Evolutionary conservation across 306 rosid species (phyloP), one percentile per base, ranked within the genome.

Genomic region (Pachyrhizus erosus): DNA sequence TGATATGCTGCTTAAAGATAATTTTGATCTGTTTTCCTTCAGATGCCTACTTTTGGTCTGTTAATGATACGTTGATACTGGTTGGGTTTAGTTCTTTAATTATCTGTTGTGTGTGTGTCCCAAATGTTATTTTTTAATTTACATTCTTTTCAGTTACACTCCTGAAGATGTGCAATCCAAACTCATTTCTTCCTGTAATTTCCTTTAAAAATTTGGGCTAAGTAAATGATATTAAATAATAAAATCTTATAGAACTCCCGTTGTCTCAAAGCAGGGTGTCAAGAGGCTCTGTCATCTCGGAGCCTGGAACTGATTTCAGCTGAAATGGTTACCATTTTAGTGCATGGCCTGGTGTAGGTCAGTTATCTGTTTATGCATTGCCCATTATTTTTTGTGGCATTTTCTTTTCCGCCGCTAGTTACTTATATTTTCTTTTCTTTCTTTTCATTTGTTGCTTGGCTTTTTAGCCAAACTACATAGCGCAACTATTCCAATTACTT

Each of bases 261-360:
- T 94, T 94, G 96, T 94, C 97, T 92, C 92, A 70, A 92, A 92
- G 94, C 98, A 94, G 98, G 98, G 93, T 82, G 94, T 77, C 92
- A 84, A 85, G 97, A 88, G 98, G 94, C 98, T 92, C 94, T 94
- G 90, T 90, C 93, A 89, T 89, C 92, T 87, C 86, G 90, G 94
- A 93, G 97, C 93, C 92, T 80, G 97, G 93, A 78, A 88, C 97
- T 88, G 97, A 89, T 87, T 91, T 90, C 98, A 88, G 98, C 93
- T 86, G 97, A 92, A 88, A 92, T 83, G 96, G 91, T 89, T 90
- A 87, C 84, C 97, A 90, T 92, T 92, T 87, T 91, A 92, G 92
- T 89, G 89, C 87, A 87, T 92, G 95, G 92, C 95, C 94, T 89
- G 88, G 73, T 79, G 79, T 94, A 92, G 98, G 98, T 94, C 96